Evolutionary conservation across 345 rosid species (phyloP), one percentile per base, ranked within the genome.

Genomic region (Arabis alpina): DNA sequence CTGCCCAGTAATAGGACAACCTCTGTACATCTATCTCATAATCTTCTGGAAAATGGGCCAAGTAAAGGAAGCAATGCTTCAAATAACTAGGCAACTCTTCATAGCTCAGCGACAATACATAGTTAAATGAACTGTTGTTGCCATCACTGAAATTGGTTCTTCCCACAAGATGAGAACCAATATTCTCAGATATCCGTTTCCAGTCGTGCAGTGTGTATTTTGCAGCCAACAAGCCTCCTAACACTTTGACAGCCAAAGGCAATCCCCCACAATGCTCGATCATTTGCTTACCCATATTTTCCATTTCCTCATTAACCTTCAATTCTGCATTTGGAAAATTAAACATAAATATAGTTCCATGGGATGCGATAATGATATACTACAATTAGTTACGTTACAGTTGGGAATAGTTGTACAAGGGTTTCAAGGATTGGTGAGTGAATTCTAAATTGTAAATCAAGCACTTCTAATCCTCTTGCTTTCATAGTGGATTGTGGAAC

Each of bases 1-100:
- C 82, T 8, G 80, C 66, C 88, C 79, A 86, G 51, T 60, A 61
- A 6, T 34, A 48, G 1, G 72, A 19, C 32, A 86, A 25, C 0
- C 49, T 74, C 9, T 32, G 27, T 0, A 48, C 13, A 0, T 56
- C 2, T 70, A 86, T 81, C 1, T 41, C 27, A 3, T 3, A 40
- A 53, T 83, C 66, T 65, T 73, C 77, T 2, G 60, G 77, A 0
- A 56, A 73, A 6, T 65, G 66, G 2, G 71, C 60, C 2, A 73
- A 0, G 24, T 64, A 64, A 30, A 73, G 77, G 15, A 73, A 73
- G 24, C 76, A 73, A 0, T 37, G 5, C 61, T 72, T 72, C 47
- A 72, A 64, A 27, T 52, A 32, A 8, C 0, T 2, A 30, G 69
- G 61, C 54, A 71, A 0, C 53, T 71, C 69, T 50, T 71, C 50